Evolutionary conservation across 139 green algal species (phyloP).

Genomic region (Nannochloris sp.): DNA sequence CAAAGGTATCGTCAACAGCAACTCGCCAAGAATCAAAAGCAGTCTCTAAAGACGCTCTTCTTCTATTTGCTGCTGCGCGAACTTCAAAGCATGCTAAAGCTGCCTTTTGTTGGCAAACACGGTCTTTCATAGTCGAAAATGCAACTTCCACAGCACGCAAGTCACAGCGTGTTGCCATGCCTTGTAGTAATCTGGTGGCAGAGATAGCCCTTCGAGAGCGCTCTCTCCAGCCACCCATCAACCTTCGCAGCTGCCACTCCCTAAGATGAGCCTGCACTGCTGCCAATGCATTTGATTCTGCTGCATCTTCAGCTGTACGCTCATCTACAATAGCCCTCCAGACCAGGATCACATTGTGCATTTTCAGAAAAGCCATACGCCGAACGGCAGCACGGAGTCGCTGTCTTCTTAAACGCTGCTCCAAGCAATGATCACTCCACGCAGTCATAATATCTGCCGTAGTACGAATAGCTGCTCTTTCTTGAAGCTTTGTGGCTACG

Average conservation of each 20-base stretch:
- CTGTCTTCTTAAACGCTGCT: background rate
- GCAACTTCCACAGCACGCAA: background rate
- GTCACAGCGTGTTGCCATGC: background rate
- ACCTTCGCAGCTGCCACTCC: background rate
- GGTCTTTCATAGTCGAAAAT: conserved; percentile 12
- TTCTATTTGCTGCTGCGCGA: background rate
- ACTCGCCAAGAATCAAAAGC: conserved; percentile 7
- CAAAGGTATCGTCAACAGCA: background rate
- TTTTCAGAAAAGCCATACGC: conserved; percentile 17
- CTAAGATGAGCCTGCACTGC: background rate
- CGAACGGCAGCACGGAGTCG: conserved; percentile 12
- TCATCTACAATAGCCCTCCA: background rate
- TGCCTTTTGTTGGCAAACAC: background rate
- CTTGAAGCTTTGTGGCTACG: conserved; percentile 19
- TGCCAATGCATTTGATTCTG: background rate
- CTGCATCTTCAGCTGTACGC: background rate
- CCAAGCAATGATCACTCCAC: conserved; percentile 11
- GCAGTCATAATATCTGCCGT: conserved; percentile 1
- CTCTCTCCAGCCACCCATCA: conserved; percentile 12
- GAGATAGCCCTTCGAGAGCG: background rate
- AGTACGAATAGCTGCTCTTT: conserved; percentile 3
- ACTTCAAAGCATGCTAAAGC: conserved; percentile 11
- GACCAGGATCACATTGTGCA: conserved; percentile 9
- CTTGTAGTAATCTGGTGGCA: background rate
- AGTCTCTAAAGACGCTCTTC: conserved; percentile 11